Conservation (phyloP, 148 eudicot genomes). For the Silene conica region DNA sequence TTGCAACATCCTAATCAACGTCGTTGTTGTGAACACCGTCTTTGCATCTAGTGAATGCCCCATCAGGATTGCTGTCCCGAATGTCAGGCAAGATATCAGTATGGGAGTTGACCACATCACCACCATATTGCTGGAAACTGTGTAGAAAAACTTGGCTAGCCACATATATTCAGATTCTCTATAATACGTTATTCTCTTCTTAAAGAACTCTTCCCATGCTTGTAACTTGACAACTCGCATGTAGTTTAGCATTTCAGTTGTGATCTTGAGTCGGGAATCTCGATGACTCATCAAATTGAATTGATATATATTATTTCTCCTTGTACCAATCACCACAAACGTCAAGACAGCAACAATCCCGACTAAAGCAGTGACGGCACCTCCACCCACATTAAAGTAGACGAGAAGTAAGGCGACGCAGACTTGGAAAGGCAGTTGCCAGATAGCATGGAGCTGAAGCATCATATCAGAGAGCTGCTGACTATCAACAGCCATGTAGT, state of each 20-base stretch:
- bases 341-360: slow-evolving; percentile 45
- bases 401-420: slow-evolving; percentile 52
- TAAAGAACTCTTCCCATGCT: slow-evolving; percentile 90
- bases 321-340: slow-evolving; percentile 48
- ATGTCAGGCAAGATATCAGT: slow-evolving; percentile 57
- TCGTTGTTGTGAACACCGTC: slow-evolving; percentile 72
- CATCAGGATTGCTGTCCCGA: slow-evolving; percentile 58
- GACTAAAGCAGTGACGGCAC: slow-evolving; percentile 45
- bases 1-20: slow-evolving; percentile 66
- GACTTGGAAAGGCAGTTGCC: slow-evolving; percentile 85
- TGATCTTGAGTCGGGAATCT: slow-evolving; percentile 83
- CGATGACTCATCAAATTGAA: slow-evolving; percentile 56
- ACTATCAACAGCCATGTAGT: slow-evolving; percentile 94
- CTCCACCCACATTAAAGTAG: slow-evolving; percentile 41
- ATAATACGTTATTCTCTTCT: slow-evolving; percentile 49
- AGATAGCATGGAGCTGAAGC: slow-evolving; percentile 72
- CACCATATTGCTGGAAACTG: slow-evolving; percentile 52
- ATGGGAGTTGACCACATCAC: slow-evolving; percentile 77
- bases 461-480: slow-evolving; percentile 96
- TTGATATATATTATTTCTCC: slow-evolving; percentile 57
- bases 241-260: slow-evolving; percentile 86
- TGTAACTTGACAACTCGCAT: slow-evolving; percentile 93
- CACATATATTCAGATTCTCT: slow-evolving; percentile 67
- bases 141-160: slow-evolving; percentile 70
- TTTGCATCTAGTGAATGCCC: slow-evolving; percentile 63